phyloP scores from a whole-genome alignment of 768 basidiomycete genomes.

The Mycena chlorophos region DNA sequence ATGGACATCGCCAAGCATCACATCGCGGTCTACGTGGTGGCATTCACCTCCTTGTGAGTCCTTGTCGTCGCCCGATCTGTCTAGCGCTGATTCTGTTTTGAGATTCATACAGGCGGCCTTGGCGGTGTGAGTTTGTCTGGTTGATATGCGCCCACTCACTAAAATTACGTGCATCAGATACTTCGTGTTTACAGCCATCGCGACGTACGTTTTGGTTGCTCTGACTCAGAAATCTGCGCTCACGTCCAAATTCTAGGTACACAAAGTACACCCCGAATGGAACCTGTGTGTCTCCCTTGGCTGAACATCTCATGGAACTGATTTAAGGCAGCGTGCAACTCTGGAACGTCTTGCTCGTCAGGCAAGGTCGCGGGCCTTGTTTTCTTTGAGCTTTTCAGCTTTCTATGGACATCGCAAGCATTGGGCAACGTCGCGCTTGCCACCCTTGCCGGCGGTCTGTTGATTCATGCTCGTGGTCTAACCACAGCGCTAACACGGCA shows the following conservation, averaged over 20 bases:
- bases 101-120: conserved; percentile 63
- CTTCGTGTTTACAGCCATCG: conserved; percentile 77
- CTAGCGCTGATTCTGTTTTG: not conserved
- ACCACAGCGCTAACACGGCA: not conserved
- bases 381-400: conserved; percentile 80
- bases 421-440: conserved; percentile 76
- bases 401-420: conserved; percentile 83
- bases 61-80: not conserved
- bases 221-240: not conserved
- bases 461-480: conserved; percentile 37
- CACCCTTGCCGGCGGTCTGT: conserved; percentile 73
- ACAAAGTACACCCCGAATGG: conserved; percentile 78
- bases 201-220: conserved; percentile 47
- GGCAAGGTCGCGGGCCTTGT: conserved; percentile 77
- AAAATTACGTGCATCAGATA: conserved; percentile 43
- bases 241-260: conserved; percentile 36
- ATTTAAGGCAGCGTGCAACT: conserved; percentile 44
- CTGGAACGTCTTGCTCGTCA: conserved; percentile 60
- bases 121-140: conserved; percentile 55
- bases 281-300: conserved; percentile 47
- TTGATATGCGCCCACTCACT: not conserved
- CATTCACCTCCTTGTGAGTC: conserved; percentile 57
- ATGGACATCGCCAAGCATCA: conserved; percentile 87
- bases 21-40: conserved; percentile 76
- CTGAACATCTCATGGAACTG: conserved; percentile 2